Evolutionary conservation across 768 basidiomycete species (phyloP).

Genomic region (Serendipita sp.): DNA sequence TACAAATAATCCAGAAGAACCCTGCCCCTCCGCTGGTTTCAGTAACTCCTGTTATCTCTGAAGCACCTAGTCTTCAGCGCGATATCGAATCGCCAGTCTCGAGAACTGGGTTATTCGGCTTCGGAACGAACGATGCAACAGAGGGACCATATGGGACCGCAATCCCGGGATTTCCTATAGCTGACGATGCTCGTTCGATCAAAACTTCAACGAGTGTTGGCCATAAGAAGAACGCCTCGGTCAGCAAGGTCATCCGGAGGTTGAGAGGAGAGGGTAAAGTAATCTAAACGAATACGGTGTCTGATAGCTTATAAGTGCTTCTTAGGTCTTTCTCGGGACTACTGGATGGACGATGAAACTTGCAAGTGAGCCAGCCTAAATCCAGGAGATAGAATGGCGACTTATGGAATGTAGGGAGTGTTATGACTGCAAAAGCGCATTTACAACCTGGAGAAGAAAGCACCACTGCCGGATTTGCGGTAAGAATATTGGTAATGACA

Average conservation of each 20-base stretch:
- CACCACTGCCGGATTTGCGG: constrained; percentile 98
- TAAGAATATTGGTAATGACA: constrained; percentile 20
- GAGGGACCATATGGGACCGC: constrained; percentile 36
- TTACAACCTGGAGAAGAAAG: constrained; percentile 87
- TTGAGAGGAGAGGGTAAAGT: constrained; percentile 73
- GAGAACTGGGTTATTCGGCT: constrained; percentile 31
- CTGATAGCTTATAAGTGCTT: not conserved
- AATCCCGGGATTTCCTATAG: constrained; percentile 86
- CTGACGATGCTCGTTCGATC: constrained; percentile 78
- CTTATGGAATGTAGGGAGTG: constrained; percentile 36
- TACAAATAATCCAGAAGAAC: constrained; percentile 33
- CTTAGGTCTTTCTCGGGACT: constrained; percentile 74
- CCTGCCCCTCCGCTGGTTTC: constrained; percentile 74
- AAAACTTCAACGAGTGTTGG: constrained; percentile 45
- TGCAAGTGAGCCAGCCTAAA: constrained; percentile 32
- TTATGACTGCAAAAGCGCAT: constrained; percentile 87
- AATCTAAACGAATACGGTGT: not conserved
- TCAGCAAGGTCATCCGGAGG: constrained; percentile 79
- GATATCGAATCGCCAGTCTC: constrained; percentile 49
- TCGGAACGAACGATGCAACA: constrained; percentile 38
- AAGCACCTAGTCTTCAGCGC: constrained; percentile 49
- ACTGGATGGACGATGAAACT: constrained; percentile 98
- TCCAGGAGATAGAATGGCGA: not conserved
- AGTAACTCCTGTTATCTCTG: constrained; percentile 69
- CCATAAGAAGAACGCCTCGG: constrained; percentile 56